Conservation (phyloP, 176 grass and related monocot species). For the Triticum timopheevii region DNA sequence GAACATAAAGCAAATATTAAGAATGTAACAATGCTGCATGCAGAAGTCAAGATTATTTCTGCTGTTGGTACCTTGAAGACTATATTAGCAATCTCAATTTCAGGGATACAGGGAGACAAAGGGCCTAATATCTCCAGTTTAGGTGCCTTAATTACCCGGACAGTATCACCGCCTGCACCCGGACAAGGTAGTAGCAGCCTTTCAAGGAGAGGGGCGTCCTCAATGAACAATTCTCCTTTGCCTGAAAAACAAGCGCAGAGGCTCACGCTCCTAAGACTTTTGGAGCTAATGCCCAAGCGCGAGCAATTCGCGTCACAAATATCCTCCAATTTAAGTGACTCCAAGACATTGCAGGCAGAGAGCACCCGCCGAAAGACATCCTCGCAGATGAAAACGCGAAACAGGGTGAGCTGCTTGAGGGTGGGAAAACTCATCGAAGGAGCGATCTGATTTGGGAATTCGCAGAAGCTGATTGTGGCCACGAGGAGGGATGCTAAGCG, state of each 20-base stretch:
- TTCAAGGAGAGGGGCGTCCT: not conserved
- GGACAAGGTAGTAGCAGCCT: not conserved
- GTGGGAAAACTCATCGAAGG: not conserved
- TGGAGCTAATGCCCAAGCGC: not conserved
- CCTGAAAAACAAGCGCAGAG: not conserved
- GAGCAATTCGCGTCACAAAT: too few relatives aligned
- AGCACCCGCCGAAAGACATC: too few relatives aligned
- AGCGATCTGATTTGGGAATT: not conserved
- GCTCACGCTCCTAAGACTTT: not conserved
- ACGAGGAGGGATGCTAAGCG: not conserved
- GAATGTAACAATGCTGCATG: too few relatives aligned
- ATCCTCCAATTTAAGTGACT: too few relatives aligned
- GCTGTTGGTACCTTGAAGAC: too few relatives aligned
- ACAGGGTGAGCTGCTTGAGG: too few relatives aligned
- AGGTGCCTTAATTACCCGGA: not conserved
- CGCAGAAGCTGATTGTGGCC: not conserved
- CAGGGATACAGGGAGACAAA: not conserved
- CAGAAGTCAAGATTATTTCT: too few relatives aligned
- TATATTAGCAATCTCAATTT: not conserved
- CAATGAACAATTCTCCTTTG: not conserved
- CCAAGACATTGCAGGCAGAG: too few relatives aligned
- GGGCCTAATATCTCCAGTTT: not conserved
- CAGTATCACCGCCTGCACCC: not conserved
- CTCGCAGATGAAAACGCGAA: too few relatives aligned
- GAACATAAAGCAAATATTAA: not conserved